Evolutionary conservation across 495 filamentous ascomycete species (phyloP).

Genomic region (Pyrenula aspistea): DNA sequence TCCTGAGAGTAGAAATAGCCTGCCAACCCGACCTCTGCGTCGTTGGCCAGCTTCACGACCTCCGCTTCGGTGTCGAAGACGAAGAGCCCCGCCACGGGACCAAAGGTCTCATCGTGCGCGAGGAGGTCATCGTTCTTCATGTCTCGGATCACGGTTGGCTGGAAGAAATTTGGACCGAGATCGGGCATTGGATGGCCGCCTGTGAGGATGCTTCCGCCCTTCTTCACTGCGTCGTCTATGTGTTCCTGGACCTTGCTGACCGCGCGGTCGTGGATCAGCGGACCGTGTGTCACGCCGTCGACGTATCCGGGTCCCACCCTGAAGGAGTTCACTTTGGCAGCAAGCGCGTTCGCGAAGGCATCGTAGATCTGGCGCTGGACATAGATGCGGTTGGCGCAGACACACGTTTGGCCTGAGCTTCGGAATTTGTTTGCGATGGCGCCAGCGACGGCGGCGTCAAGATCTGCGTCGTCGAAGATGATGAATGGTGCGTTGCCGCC

Average conservation of each 20-base stretch:
- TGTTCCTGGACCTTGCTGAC: conserved; percentile 58
- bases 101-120: conserved; percentile 66
- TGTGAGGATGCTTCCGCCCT: conserved; percentile 7
- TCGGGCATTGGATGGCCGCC: conserved; percentile 33
- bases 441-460: conserved; percentile 31
- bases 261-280: conserved; percentile 59
- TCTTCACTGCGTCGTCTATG: conserved; percentile 48
- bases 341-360: conserved; percentile 33
- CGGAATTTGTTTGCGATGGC: conserved; percentile 37
- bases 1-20: conserved; percentile 69
- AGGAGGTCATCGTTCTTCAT: conserved; percentile 62
- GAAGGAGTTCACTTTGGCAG: conserved; percentile 51
- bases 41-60: conserved; percentile 60
- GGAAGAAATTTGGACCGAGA: conserved; percentile 50
- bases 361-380: conserved; percentile 21
- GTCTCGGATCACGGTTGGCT: conserved; percentile 60
- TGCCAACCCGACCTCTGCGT: conserved; percentile 59
- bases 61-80: conserved; percentile 67
- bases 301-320: conserved; percentile 60
- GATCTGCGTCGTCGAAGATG: conserved; percentile 39
- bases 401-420: conserved; percentile 38
- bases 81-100: conserved; percentile 63
- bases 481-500: conserved; percentile 44
- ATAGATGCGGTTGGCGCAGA: conserved; percentile 34
- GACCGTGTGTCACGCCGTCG: conserved; percentile 54